Base-by-base conservation (phyloP, 2,329 filamentous ascomycete species). In the Ploettnerulaceae sp. region DNA sequence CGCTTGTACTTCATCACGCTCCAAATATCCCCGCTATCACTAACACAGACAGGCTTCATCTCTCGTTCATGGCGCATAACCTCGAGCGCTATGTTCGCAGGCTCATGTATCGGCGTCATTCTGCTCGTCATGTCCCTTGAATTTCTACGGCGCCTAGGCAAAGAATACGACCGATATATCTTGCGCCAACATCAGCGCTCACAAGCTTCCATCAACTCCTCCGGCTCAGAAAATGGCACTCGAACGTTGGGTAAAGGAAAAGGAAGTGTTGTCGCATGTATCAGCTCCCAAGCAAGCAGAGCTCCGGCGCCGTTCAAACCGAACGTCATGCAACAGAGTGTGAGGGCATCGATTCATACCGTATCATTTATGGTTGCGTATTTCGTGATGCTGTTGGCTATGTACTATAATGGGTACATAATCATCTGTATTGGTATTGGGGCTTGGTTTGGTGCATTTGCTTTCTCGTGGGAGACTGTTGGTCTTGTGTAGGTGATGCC, bases 381-480 rank as follows among this genome's bases (percentile, higher is more conserved):
- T 63, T 80, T 91, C 56, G 66, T 91, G 59, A 91, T 93, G 87
- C 67, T 85, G 68, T 67, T 62, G n/a, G 74, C 73, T 53, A 78
- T 79, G 74, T 79, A 79, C 63, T 81, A 75, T 67, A 80, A 79
- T 56, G 79, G 82, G 7, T 93, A 88, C 66, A 75, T 93, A 53
- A 86, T 93, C 64, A 82, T 91, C 49, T 87, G 81, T 56, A 88
- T 93, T 63, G 78, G 91, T 52, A 76, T 91, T 45, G 88, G 88
- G 1, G 79, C 84, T 0, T 88, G 79, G 54, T 47, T 90, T 4
- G 88, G 87, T 12, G 73, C 76, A 9, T 87, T 89, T 53, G 61
- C 86, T 49, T 91, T 88, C 62, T 77, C 81, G 22, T 90, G 85
- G 84, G 83, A 86, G 62, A 68, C 64, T 0, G 57, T 78, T 25